Base-by-base conservation (phyloP, 2,329 filamentous ascomycete species). In the Fusarium sp. region DNA sequence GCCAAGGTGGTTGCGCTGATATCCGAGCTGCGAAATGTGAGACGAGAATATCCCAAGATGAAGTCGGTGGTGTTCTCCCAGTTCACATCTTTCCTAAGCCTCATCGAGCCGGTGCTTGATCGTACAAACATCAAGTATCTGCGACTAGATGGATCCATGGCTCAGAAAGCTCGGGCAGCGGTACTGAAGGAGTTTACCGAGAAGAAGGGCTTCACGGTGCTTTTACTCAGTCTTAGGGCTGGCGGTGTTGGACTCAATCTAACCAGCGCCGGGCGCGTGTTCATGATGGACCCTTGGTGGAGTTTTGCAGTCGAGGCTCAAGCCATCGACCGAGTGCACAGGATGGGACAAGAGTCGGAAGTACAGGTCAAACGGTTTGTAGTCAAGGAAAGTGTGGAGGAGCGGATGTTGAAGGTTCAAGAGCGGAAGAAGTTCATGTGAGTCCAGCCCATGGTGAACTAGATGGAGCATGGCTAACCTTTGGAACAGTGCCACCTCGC, bases 211-310 rank as follows among this genome's bases (percentile, higher is more conserved):
- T 91, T 92, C 21, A 85, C 84, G 3, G 85, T 99, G 1, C 79
- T 99, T 4, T 81, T 99, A 2, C 84, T 99, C 47, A 94, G 89
- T 68, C 80, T 99, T 52, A 85, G 92, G 17, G 95, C 96, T 0
- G 95, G 96, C 5, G 96, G 95, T 21, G 95, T 99, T 0, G 95
- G 95, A 0, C 81, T 99, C 38, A 99, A 99, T 72, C 77, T 99
- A 59, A 98, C 94, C 1, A 88, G 88, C 65, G 95, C 95, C 6
- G 92, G 89, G 63, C 82, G 91, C 49, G 96, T 99, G 6, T 99
- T 90, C 78, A 96, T 99, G 91, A 98, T 99, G 95, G 95, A 99
- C 75, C 95, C 95, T 0, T 99, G 95, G 95, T 99, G 95, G 95
- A 96, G 91, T 72, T 99, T 94, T 76, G 93, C 95, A 0, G 89